A percentile compares a stretch with the other conserved stretches of the same genome.
phyloP scores from a whole-genome alignment of 2,329 filamentous ascomycete genomes.

The Arachnomyces sp. region DNA sequence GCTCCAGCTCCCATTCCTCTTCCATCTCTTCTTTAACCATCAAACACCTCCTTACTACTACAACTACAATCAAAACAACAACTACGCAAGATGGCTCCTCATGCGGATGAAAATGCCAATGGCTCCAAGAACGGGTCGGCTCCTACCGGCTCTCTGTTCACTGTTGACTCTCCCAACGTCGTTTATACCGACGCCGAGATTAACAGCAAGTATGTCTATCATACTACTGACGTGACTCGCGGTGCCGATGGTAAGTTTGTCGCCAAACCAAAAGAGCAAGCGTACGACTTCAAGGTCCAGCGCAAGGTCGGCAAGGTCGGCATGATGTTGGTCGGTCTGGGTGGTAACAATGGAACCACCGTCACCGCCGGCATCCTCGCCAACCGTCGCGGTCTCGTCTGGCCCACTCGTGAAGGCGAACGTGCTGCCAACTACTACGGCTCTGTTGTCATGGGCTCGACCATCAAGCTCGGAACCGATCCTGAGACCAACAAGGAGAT shows the following conservation, averaged over 20 bases:
- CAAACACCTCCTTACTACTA: constrained; percentile 13
- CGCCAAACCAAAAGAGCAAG: constrained; percentile 77
- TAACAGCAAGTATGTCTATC: constrained; percentile 91
- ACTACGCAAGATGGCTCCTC: constrained; percentile 75
- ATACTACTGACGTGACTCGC: constrained; percentile 75
- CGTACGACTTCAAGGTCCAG: constrained; percentile 96
- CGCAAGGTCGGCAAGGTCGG: constrained; percentile 88
- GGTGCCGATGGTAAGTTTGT: constrained; percentile 68
- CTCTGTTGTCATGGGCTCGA: constrained; percentile 93
- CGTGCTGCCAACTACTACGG: constrained; percentile 94
- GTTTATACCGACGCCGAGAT: constrained; percentile 82
- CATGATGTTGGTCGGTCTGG: constrained; percentile 95
- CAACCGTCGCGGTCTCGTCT: constrained; percentile 76
- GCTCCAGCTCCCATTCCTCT: constrained; percentile 18
- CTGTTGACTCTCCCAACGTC: constrained; percentile 87
- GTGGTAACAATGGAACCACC: constrained; percentile 96
- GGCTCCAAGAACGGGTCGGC: constrained; percentile 48
- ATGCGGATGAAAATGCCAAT: constrained; percentile 58
- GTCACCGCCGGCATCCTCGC: constrained; percentile 96
- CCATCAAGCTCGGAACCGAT: constrained; percentile 90
- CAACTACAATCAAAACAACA: constrained; percentile 24
- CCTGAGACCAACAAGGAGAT: constrained; percentile 76
- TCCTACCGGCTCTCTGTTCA: constrained; percentile 56
- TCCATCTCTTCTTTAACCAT: constrained; percentile 3
- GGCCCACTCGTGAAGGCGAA: constrained; percentile 88